Conservation (phyloP, 2,329 filamentous ascomycete genomes). For the Pseudofabraea citricarpa region DNA sequence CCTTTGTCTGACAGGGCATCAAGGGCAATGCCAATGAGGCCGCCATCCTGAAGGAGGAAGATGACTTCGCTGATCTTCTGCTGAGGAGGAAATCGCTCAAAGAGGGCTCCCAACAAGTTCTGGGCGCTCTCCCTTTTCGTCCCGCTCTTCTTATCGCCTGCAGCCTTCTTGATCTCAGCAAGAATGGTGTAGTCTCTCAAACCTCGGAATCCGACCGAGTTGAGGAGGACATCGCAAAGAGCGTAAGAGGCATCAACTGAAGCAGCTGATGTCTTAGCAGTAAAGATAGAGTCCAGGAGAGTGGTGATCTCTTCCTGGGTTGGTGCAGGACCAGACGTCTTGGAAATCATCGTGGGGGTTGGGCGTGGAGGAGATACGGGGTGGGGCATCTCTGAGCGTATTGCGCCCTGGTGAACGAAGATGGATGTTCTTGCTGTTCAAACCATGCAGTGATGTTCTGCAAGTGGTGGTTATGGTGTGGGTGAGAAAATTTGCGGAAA, state of each 20-base stretch:
- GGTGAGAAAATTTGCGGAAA: constrained; percentile 13
- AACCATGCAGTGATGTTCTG: constrained; percentile 6
- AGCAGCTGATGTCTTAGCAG: constrained; percentile 46
- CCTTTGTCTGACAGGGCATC: constrained; percentile 90
- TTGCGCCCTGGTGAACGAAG: constrained; percentile 14
- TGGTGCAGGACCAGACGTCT: constrained; percentile 40
- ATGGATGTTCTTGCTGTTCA: constrained; percentile 8
- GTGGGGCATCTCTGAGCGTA: constrained; percentile 41
- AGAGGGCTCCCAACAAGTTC: constrained; percentile 88
- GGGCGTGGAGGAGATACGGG: constrained; percentile 33
- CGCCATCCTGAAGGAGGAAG: constrained; percentile 76
- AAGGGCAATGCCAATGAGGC: constrained; percentile 66
- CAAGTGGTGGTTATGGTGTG: not conserved
- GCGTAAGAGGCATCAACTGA: constrained; percentile 61
- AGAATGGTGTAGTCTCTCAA: constrained; percentile 58
- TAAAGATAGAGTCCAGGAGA: constrained; percentile 63
- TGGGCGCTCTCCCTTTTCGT: constrained; percentile 84
- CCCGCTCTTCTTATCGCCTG: constrained; percentile 89
- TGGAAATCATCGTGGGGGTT: constrained; percentile 41
- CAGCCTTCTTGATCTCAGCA: constrained; percentile 67
- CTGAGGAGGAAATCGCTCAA: constrained; percentile 79
- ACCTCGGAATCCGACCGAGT: constrained; percentile 60
- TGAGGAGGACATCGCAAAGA: constrained; percentile 57
- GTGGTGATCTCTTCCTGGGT: constrained; percentile 61
- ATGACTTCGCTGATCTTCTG: constrained; percentile 76